Percentiles rank a stretch among this genome's conserved stretches.
Evolutionary conservation across 1,139 yeast genomes (phyloP).

Genomic region (Geotrichum phurueaensis): DNA sequence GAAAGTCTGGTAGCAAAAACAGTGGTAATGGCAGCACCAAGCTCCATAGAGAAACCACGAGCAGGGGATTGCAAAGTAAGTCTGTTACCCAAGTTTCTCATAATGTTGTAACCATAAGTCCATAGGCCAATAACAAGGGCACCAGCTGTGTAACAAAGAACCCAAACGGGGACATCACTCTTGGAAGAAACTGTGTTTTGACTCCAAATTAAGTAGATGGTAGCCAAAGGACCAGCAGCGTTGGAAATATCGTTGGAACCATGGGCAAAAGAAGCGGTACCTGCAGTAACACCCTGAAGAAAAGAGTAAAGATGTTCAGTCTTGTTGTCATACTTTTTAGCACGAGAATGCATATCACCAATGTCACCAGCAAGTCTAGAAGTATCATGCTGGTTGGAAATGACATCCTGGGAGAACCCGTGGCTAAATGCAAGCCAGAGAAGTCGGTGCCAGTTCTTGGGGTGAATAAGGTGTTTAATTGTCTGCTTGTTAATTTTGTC

Average conservation of each 20-base stretch:
- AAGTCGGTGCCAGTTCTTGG: constrained; percentile 50
- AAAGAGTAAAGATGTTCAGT: constrained; percentile 65
- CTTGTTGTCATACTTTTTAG: constrained; percentile 66
- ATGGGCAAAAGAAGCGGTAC: constrained; percentile 77
- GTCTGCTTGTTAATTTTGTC: constrained; percentile 17
- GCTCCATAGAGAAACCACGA: constrained; percentile 72
- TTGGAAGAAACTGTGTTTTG: constrained; percentile 45
- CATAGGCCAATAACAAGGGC: constrained; percentile 65
- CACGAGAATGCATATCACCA: constrained; percentile 47
- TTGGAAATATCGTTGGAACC: constrained; percentile 74
- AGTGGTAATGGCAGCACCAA: constrained; percentile 73
- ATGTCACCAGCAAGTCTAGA: constrained; percentile 36
- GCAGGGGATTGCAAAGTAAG: constrained; percentile 73
- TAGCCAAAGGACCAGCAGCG: constrained; percentile 71
- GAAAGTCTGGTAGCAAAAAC: constrained; percentile 69
- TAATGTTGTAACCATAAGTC: constrained; percentile 69
- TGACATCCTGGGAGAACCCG: constrained; percentile 63
- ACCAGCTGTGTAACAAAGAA: constrained; percentile 61
- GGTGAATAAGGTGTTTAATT: constrained; percentile 27
- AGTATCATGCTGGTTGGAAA: constrained; percentile 43
- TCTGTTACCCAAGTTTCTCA: constrained; percentile 68
- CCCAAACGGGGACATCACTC: constrained; percentile 66
- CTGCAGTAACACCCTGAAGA: constrained; percentile 67
- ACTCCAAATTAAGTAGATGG: constrained; percentile 59
- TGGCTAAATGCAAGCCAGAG: constrained; percentile 48